Evolutionary conservation across 345 rosid species (phyloP).

Genomic region (Bruguiera parviflora): DNA sequence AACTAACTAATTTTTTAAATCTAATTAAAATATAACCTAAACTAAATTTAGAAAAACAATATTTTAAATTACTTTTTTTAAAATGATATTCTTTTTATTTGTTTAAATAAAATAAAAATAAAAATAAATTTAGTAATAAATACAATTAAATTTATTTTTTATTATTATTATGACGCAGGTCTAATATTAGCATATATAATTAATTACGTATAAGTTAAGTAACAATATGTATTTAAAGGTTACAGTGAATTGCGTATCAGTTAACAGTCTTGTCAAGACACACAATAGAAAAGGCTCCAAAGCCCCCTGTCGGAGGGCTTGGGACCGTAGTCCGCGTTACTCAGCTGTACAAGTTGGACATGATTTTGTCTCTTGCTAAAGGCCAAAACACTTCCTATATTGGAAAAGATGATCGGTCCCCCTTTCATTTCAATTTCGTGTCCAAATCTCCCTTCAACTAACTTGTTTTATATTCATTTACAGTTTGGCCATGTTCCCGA

Average conservation of each 20-base stretch:
- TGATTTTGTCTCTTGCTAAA: constrained; percentile 5
- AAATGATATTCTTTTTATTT: too few relatives aligned
- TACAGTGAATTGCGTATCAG: not conserved
- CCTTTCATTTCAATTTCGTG: constrained; percentile 29
- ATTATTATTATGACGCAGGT: too few relatives aligned
- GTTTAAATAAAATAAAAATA: too few relatives aligned
- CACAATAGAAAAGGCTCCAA: not conserved
- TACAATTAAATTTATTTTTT: too few relatives aligned
- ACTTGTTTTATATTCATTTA: constrained; percentile 27
- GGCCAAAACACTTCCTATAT: constrained; percentile 29
- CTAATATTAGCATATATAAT: not conserved
- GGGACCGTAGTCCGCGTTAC: constrained; percentile 13
- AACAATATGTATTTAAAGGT: not conserved
- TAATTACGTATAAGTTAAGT: constrained; percentile 18
- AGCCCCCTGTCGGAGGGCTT: constrained; percentile 1
- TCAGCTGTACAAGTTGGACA: constrained; percentile 15
- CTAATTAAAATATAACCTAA: too few relatives aligned
- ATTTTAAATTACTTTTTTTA: too few relatives aligned
- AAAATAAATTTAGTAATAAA: too few relatives aligned
- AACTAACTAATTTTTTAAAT: too few relatives aligned
- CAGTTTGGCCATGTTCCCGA: not conserved
- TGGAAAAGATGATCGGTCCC: constrained; percentile 2
- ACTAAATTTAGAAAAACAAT: too few relatives aligned
- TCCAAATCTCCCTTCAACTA: constrained; percentile 25
- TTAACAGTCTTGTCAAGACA: not conserved